Base-by-base conservation (phyloP, 2,329 filamentous ascomycete genomes). In the Atkinsonella hypoxylon region DNA sequence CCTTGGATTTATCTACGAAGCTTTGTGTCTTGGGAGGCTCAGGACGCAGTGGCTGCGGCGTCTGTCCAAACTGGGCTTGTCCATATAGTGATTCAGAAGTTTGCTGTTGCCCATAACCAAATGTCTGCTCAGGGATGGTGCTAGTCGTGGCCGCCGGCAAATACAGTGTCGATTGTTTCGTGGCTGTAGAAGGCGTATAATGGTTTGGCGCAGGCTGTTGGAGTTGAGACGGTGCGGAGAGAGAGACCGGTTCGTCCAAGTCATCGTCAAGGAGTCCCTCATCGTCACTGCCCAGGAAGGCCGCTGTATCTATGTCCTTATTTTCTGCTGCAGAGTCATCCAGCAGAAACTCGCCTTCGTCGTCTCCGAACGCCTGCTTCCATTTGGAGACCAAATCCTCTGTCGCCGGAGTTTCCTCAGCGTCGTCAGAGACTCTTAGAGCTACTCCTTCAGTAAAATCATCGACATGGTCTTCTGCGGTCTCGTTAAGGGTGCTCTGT, bases 1-100 rank as follows among this genome's bases (percentile, higher is more conserved):
- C 87, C 67, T 95, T 97, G 3, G 88, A 73, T 66, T 94, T 94
- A 65, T 91, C 85, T 6, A 79, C 88, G 66, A 95, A 98, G 67
- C 91, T 97, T 63, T 94, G 82, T 1, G 80, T 74, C 67, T 81
- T 82, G 31, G 67, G 67, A 52, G 77, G 58, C 54, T 76, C 70
- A n/a, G 74, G 73, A 12, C 63, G 66, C 1, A 61, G 42, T 17
- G 43, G 58, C 39, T 67, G 64, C 22, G 64, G 62, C 30, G 64
- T 61, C 32, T 67, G 62, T 1, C 67, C 69, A 56, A 70, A 74
- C 32, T 65, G 66, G 7, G 61, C 56, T 15, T 58, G 50, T 15
- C 55, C 57, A 17, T 61, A 61, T 10, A 62, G 55, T n/a, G 58
- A 41, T 1, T 49, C 41, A 1, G 59, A 52, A 3, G 61, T 31